Evolutionary conservation across 495 filamentous ascomycete genomes (phyloP), one percentile per base, ranked within the genome.

Genomic region (Cairneyella variabilis): DNA sequence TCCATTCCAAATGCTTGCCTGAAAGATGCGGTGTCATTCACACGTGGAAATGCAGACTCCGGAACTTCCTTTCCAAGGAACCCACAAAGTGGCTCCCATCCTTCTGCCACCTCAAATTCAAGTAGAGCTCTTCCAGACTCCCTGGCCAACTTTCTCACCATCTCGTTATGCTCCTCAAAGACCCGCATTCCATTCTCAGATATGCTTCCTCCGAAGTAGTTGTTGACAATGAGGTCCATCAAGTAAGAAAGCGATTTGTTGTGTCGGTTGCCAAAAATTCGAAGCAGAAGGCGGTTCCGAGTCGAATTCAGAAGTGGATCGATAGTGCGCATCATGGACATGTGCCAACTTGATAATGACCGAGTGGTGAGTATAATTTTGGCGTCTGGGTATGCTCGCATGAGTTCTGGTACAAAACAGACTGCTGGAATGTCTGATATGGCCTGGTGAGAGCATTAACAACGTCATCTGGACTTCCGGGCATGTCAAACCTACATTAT

Each of bases 81-180:
- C 23, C 43, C 32, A 39, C 66, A 69, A 10, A 67, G 49, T 11
- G 60, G 63, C 42, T 56, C 63, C 66, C 63, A 69, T 28, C 66
- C 66, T 12, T 63, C 58, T 39, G 69, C 59, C 23, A 75, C 65
- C 10, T 62, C 59, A 57, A 66, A 76, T 48, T 72, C 71, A 7
- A 34, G 30, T 8, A 34, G 8, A 14, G 8, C 30, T 34, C 30
- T 34, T 14, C 14, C 30, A 8, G 8, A 8, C 14, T 14, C 8
- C 14, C 14, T 34, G 14, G 30, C 30, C 8, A 34, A 8, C 14
- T 34, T 14, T 14, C 14, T 34, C 8, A 34, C 30, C 30, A 34
- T 34, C 8, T 34, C 8, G 14, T 34, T 34, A 34, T 34, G 30
- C 30, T 34, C 8, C 8, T 34, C 14, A 34, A 34, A 34, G 8